phyloP scores from a whole-genome alignment of 2,329 filamentous ascomycete species.

The Aspergillus pseudoglaucus region DNA sequence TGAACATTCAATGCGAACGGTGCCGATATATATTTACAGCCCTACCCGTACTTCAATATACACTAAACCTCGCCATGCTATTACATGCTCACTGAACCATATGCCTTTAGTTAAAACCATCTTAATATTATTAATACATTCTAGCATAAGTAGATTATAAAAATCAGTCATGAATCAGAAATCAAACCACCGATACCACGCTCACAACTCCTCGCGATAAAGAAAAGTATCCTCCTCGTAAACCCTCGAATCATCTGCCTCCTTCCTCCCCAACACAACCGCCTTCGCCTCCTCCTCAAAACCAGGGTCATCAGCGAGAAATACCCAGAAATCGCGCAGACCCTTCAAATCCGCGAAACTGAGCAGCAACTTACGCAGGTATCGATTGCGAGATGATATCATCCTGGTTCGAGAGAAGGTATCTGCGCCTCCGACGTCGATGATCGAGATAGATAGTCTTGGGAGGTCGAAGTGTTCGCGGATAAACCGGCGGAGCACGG shows the following conservation, averaged over 20 bases:
- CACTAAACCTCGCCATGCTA: too few relatives aligned
- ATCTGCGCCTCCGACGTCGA: constrained; percentile 12
- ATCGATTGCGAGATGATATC: constrained; percentile 6
- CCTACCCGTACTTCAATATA: too few relatives aligned
- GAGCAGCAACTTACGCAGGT: constrained; percentile 14
- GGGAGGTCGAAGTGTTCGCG: constrained; percentile 19
- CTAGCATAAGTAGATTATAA: too few relatives aligned
- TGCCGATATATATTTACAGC: too few relatives aligned
- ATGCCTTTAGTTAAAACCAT: neutral
- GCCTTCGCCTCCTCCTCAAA: constrained; percentile 14
- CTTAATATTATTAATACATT: neutral
- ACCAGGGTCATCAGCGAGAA: constrained; percentile 12
- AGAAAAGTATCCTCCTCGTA: neutral
- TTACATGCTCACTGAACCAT: too few relatives aligned
- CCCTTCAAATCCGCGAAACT: constrained; percentile 12
- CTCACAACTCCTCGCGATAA: neutral
- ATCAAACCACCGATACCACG: too few relatives aligned
- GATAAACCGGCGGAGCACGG: constrained; percentile 21
- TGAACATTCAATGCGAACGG: too few relatives aligned
- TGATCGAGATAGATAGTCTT: constrained; percentile 13
- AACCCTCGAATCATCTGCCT: neutral
- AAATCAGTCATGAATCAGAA: too few relatives aligned
- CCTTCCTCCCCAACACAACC: constrained; percentile 8
- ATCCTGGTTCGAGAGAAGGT: neutral
- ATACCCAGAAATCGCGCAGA: constrained; percentile 15